Base-by-base conservation (phyloP, 306 rosid genomes). In the Malus fusca region DNA sequence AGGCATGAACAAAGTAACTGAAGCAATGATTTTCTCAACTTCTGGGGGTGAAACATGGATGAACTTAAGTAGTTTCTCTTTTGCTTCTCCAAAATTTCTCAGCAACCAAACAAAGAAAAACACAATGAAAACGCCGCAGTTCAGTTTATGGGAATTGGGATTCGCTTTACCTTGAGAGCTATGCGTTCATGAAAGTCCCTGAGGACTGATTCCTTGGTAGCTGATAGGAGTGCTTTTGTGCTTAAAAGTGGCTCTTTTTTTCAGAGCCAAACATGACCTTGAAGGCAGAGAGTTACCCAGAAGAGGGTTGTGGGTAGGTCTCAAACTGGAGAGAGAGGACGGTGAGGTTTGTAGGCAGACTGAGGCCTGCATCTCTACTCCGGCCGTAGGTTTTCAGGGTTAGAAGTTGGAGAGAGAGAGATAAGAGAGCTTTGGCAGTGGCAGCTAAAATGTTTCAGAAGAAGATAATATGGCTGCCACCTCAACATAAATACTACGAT, bases 141-240 rank as follows among this genome's bases (percentile, higher is more conserved):
- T 4, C 52, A 26, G 35, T 58, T 22, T 75, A 55, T 2, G 33
- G 18, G 31, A 75, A 66, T 35, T 43, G 77, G 61, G 43, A 43
- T 62, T 77, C 40, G 42, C 18, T 51, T 72, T 73, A 94, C 98
- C 95, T 94, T 94, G 82, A 94, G 95, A 71, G 98, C 95, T 71
- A 77, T 85, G 68, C 87, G 80, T 43, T 94, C 83, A 14, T 83
- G 88, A 74, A 94, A 91, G 25, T 85, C 92, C 77, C 86, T 88
- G 78, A 94, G 74, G 66, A 91, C 91, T 52, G 77, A 48, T 71
- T 90, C 87, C 78, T 88, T 90, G 25, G 90, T 33, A 11, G 90
- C 82, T 62, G 94, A 90, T 1, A 87, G 83, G 65, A 84, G 77
- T 31, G 98, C 93, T 72, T 15, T 85, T 60, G 90, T 77, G 33